phyloP scores from a whole-genome alignment of 1,139 yeast species.

The Kodamaea sp. region DNA sequence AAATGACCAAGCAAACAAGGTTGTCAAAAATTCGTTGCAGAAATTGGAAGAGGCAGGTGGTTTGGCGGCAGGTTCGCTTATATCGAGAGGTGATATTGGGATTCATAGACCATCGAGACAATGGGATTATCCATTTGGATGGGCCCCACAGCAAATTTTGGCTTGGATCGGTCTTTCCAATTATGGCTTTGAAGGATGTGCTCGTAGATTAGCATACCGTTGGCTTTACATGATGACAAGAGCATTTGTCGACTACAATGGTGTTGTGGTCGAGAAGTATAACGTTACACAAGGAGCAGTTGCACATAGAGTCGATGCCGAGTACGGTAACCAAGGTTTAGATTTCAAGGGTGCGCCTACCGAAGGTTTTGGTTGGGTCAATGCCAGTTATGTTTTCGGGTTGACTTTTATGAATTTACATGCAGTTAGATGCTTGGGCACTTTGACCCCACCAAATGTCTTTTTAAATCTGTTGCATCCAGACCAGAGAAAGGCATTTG shows the following conservation, averaged over 20 bases:
- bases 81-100: constrained; percentile 70
- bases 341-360: constrained; percentile 92
- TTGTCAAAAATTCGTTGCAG: constrained; percentile 59
- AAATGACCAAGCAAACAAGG: constrained; percentile 62
- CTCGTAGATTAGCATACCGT: constrained; percentile 73
- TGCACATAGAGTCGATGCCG: constrained; percentile 93
- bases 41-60: constrained; percentile 89
- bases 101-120: constrained; percentile 80
- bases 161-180: constrained; percentile 85
- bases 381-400: constrained; percentile 79
- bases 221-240: constrained; percentile 90
- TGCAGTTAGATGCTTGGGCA: constrained; percentile 76
- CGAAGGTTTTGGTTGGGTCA: constrained; percentile 98
- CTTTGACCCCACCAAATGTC: constrained; percentile 74
- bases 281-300: constrained; percentile 80
- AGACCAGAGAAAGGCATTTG: constrained; percentile 35
- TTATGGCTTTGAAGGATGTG: constrained; percentile 66
- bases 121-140: constrained; percentile 97
- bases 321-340: constrained; percentile 94
- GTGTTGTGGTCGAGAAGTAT: constrained; percentile 94
- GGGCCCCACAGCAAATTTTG: constrained; percentile 98
- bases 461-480: constrained; percentile 54
- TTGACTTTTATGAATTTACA: constrained; percentile 63
- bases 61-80: constrained; percentile 76
- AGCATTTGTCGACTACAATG: constrained; percentile 90